Conservation (phyloP, 2,329 filamentous ascomycete genomes). For the Fusarium sp. region DNA sequence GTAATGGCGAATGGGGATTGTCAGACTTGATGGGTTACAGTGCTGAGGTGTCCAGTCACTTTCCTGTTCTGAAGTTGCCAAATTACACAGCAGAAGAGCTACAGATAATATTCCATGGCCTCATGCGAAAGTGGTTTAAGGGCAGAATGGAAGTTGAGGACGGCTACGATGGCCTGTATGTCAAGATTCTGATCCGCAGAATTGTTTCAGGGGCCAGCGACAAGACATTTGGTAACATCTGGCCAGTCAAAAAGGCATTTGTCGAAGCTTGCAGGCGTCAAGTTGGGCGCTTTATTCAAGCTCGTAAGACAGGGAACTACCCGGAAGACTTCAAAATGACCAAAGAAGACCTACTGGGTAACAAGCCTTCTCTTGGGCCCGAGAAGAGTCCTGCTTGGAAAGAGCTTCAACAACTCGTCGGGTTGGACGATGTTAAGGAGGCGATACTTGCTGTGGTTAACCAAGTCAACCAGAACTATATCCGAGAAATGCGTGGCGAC, state of each 20-base stretch:
- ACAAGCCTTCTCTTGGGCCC: conserved; percentile 66
- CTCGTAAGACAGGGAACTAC: conserved; percentile 45
- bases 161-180: conserved; percentile 67
- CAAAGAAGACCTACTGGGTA: conserved; percentile 76
- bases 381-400: conserved; percentile 65
- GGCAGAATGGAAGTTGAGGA: conserved; percentile 68
- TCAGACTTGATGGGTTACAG: conserved; percentile 71
- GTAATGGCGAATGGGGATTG: conserved; percentile 59
- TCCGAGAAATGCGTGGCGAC: conserved; percentile 70
- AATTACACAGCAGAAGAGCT: conserved; percentile 75
- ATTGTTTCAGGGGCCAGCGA: conserved; percentile 69
- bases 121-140: conserved; percentile 65
- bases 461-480: conserved; percentile 70
- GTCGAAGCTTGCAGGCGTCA: conserved; percentile 65
- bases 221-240: conserved; percentile 77
- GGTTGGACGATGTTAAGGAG: conserved; percentile 69
- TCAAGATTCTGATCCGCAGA: conserved; percentile 69
- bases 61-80: conserved; percentile 63
- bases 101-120: conserved; percentile 64
- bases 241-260: conserved; percentile 68
- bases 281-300: conserved; percentile 60
- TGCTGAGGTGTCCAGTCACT: conserved; percentile 46
- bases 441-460: conserved; percentile 56
- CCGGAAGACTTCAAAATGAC: conserved; percentile 51
- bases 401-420: conserved; percentile 67